Base-by-base conservation (phyloP, 1,139 yeast genomes). In the Blastobotrys petasosporus region DNA sequence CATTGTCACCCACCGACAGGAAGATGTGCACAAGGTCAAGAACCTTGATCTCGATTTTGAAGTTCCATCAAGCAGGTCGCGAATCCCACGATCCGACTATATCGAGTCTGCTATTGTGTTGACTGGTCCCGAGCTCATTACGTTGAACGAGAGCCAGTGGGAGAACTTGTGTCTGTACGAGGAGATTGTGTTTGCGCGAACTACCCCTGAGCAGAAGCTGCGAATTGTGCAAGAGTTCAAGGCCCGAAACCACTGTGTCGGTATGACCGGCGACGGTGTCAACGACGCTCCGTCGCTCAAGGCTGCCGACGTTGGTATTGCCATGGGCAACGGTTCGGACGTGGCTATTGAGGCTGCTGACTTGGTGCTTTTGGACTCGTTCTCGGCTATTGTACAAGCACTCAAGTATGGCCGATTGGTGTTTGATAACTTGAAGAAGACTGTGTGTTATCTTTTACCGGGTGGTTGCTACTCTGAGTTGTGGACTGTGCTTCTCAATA, bases 331-430 rank as follows among this genome's bases (percentile, higher is more conserved):
- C 41, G 81, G 77, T 2, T 70, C 78, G 15, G 81, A 77, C 53
- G 71, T 77, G 53, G 81, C 81, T n/a, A 71, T 75, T 54, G 80
- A 76, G 51, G 80, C 81, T 0, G 68, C 78, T 31, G 81, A 77
- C 57, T 57, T 76, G 55, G 69, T 76, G 28, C 61, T 76, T 39
- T 59, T 74, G n/a, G 48, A 51, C 30, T 15, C 16, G 46, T 74
- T 76, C 53, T 62, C 69, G 29, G 69, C 79, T 1, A 73, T 76
- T 47, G 66, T 75, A 33, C 70, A 69, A 35, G 81, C 79, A 2
- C 58, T 76, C 6, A 36, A 50, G 28, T 46, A 47, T 10, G 59
- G 59, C 13, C 65, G 80, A 51, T 63, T 75, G 42, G 79, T 75
- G n/a, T 75, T 74, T 57, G 78, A 74, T 53, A 76, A 76, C 53